Percentiles rank a stretch among this genome's conserved stretches.
Conservation (phyloP, 768 basidiomycete species). For the Ramaria sp. region DNA sequence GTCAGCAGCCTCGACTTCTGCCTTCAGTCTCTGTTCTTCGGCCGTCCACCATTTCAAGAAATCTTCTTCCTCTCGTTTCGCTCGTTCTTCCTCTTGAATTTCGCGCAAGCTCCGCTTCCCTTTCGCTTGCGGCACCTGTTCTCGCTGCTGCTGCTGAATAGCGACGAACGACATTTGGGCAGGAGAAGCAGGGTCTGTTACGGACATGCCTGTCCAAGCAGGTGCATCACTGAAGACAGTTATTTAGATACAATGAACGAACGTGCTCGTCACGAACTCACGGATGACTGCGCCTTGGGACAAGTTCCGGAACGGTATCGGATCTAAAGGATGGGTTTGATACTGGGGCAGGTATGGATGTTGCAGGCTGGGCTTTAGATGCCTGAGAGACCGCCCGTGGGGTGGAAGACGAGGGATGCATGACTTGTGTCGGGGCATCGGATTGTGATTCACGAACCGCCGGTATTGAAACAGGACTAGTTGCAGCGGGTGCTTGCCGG, state of each 20-base stretch:
- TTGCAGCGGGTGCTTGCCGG: not conserved
- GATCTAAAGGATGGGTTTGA: not conserved
- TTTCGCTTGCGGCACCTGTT: conserved; percentile 31
- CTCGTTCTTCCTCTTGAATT: conserved; percentile 79
- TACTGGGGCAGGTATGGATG: not conserved
- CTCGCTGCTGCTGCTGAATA: conserved; percentile 73
- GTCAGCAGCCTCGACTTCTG: conserved; percentile 25
- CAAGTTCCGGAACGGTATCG: no score
- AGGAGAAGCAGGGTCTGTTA: conserved; percentile 17
- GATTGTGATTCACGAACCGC: not conserved
- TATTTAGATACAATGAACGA: not conserved
- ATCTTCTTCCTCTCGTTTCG: conserved; percentile 55
- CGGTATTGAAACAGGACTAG: not conserved
- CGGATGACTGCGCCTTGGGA: no score
- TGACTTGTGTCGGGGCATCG: not conserved
- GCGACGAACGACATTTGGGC: conserved; percentile 56
- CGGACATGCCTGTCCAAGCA: conserved; percentile 55
- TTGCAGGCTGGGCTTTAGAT: not conserved
- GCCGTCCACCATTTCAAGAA: conserved; percentile 86
- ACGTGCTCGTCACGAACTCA: no score
- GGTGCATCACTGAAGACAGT: conserved; percentile 25
- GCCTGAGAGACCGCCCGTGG: not conserved
- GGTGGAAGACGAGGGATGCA: not conserved
- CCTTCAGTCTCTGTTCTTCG: conserved; percentile 63
- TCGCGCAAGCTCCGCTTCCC: conserved; percentile 60